Percentiles rank a stretch among this genome's conserved stretches.
phyloP scores from a whole-genome alignment of 768 basidiomycete species.

The Glaciozyma antarctica region DNA sequence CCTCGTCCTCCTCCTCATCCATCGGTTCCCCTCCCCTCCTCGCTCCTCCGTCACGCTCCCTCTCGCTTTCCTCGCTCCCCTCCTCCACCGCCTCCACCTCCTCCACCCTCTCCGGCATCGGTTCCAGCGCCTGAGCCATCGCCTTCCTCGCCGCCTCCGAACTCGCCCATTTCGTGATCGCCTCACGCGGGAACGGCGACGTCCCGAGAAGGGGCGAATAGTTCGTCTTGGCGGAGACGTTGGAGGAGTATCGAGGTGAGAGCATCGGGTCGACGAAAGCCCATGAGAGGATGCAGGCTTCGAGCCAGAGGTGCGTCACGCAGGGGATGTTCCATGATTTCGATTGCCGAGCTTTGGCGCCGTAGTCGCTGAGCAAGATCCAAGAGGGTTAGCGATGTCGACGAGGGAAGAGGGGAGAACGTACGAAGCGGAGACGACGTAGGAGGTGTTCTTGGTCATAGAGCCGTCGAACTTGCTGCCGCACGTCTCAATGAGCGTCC shows the following conservation, averaged over 20 bases:
- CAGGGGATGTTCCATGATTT: constrained; percentile 71
- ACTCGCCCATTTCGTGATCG: neutral
- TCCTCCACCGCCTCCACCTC: neutral
- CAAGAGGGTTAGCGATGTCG: neutral
- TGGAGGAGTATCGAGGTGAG: neutral
- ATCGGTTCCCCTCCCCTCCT: constrained; percentile 1
- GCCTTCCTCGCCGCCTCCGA: constrained; percentile 2
- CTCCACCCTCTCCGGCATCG: neutral
- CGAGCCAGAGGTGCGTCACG: constrained; percentile 84
- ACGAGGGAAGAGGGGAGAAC: constrained; percentile 35
- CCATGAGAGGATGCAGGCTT: constrained; percentile 81
- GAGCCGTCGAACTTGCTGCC: constrained; percentile 74
- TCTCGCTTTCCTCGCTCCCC: neutral
- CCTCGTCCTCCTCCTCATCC: neutral
- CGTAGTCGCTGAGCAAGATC: constrained; percentile 37
- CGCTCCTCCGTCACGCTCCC: neutral
- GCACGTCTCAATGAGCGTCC: constrained; percentile 64
- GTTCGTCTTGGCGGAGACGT: constrained; percentile 8
- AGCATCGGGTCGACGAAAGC: constrained; percentile 20
- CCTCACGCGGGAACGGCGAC: constrained; percentile 10
- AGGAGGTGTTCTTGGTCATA: constrained; percentile 66
- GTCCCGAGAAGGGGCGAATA: constrained; percentile 14
- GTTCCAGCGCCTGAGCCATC: neutral
- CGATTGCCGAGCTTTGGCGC: constrained; percentile 63
- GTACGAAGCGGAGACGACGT: constrained; percentile 74